Evolutionary conservation across 2,329 filamentous ascomycete genomes (phyloP).

Genomic region (Ophiocordyceps sinensis): DNA sequence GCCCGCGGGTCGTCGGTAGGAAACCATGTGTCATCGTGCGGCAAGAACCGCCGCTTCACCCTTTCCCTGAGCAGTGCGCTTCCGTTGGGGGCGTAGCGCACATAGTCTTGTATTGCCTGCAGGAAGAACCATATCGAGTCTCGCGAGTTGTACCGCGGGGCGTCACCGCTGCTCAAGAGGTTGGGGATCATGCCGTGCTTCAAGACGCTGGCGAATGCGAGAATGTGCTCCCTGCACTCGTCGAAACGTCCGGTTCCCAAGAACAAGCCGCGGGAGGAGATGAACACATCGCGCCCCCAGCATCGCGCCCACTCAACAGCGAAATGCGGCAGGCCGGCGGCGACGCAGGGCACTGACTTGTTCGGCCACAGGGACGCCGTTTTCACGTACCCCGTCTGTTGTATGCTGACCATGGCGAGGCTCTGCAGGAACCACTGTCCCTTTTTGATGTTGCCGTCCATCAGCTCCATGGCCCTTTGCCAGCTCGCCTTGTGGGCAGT

Average conservation of each 20-base stretch:
- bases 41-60: slow-evolving; percentile 73
- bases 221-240: slow-evolving; percentile 86
- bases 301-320: slow-evolving; percentile 87
- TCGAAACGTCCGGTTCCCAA: slow-evolving; percentile 77
- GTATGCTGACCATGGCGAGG: slow-evolving; percentile 79
- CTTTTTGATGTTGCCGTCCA: slow-evolving; percentile 61
- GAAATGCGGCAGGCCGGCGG: slow-evolving; percentile 89
- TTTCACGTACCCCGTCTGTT: slow-evolving; percentile 78
- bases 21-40: slow-evolving; percentile 95
- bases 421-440: slow-evolving; percentile 84
- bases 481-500: slow-evolving; percentile 78
- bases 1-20: slow-evolving; percentile 64
- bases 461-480: slow-evolving; percentile 62
- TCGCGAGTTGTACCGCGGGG: slow-evolving; percentile 85
- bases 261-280: slow-evolving; percentile 82
- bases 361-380: slow-evolving; percentile 83
- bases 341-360: slow-evolving; percentile 72
- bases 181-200: slow-evolving; percentile 99
- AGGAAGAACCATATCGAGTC: slow-evolving; percentile 98
- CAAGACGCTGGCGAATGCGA: slow-evolving; percentile 86
- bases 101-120: slow-evolving; percentile 91
- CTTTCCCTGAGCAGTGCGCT: slow-evolving; percentile 57
- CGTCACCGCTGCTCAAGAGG: slow-evolving; percentile 69
- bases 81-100: slow-evolving; percentile 66
- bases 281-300: slow-evolving; percentile 96